phyloP scores from a whole-genome alignment of 2,329 filamentous ascomycete species.

The Pseudogymnoascus pannorum region DNA sequence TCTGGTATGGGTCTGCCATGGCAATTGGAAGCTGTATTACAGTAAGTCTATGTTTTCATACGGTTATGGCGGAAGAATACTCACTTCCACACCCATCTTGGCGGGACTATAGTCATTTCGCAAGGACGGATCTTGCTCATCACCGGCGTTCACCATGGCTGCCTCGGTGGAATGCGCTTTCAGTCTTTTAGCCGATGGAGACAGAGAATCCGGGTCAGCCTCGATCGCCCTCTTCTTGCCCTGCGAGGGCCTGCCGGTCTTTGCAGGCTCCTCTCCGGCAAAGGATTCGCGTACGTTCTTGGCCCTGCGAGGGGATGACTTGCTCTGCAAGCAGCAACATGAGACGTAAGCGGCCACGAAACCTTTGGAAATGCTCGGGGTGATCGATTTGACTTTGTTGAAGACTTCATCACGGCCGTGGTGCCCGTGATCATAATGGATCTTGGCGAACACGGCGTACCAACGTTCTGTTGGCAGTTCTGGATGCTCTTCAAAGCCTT shows the following conservation, averaged over 20 bases:
- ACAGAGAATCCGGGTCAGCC: not conserved
- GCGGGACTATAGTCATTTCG: not conserved
- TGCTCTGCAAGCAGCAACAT: not conserved
- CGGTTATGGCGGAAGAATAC: not conserved
- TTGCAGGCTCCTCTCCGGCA: not conserved
- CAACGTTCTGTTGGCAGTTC: not conserved
- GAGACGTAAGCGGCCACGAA: not conserved
- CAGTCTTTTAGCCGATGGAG: not conserved
- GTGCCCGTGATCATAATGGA: not conserved
- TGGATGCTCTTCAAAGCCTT: not conserved
- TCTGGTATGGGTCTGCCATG: not conserved
- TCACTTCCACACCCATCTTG: not conserved
- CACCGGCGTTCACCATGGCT: not conserved
- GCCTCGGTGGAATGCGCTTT: not conserved
- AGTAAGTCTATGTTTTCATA: not conserved
- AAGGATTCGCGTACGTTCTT: not conserved
- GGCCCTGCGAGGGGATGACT: not conserved
- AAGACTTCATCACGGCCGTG: not conserved
- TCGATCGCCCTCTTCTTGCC: not conserved
- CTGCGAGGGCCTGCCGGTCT: not conserved
- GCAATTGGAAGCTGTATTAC: not conserved
- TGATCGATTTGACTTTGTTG: not conserved
- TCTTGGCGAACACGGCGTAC: not conserved
- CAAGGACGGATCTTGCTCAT: conserved; percentile 3
- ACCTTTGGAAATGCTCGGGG: not conserved